phyloP scores from a whole-genome alignment of 2,329 filamentous ascomycete species.

The Fusarium citri region DNA sequence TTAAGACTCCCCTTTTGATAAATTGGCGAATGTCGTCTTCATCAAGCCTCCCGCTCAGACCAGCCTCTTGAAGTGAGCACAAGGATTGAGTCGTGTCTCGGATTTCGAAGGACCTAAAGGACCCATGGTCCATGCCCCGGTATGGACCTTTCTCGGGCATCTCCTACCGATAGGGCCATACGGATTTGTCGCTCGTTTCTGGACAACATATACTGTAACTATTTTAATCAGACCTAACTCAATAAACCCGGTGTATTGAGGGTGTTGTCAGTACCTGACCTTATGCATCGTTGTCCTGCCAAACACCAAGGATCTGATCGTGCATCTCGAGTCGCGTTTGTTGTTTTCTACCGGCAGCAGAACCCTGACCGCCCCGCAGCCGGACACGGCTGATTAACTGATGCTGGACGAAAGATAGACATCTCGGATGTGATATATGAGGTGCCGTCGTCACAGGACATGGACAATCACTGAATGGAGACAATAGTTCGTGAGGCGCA shows the following conservation, averaged over 20 bases:
- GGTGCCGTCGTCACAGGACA: constrained; percentile 8
- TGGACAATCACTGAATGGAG: neutral
- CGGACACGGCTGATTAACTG: constrained; percentile 18
- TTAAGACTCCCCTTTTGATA: constrained; percentile 27
- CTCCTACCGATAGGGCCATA: constrained; percentile 33
- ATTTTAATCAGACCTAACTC: constrained; percentile 12
- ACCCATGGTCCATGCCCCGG: constrained; percentile 15
- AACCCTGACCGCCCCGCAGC: constrained; percentile 10
- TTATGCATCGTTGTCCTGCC: constrained; percentile 36
- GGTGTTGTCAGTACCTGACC: constrained; percentile 11
- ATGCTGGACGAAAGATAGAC: constrained; percentile 33
- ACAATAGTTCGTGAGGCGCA: neutral
- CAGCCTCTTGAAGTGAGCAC: constrained; percentile 19
- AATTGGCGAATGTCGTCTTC: constrained; percentile 28
- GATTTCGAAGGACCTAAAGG: constrained; percentile 22
- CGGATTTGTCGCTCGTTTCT: constrained; percentile 10
- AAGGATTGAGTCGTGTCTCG: constrained; percentile 31
- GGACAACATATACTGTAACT: neutral
- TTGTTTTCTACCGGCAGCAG: constrained; percentile 16
- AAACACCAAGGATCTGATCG: constrained; percentile 31
- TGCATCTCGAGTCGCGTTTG: constrained; percentile 29
- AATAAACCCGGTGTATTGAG: constrained; percentile 6
- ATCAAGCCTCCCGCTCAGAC: constrained; percentile 30
- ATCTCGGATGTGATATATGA: constrained; percentile 19
- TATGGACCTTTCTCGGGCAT: constrained; percentile 26